Conservation (phyloP, 257 asterid genomes). For the Przewalskia tangutica region DNA sequence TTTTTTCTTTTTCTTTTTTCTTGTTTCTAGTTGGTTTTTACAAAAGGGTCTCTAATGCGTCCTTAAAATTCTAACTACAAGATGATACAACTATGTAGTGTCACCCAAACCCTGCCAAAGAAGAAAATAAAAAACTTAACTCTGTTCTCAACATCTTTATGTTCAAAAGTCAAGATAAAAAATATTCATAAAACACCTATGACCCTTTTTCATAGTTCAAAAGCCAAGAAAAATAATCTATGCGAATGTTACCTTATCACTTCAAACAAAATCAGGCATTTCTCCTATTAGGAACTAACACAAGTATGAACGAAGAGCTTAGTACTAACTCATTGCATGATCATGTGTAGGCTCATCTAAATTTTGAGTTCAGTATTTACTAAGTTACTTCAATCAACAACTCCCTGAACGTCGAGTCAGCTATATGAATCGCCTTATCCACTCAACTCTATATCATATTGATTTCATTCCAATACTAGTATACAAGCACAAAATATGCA, state of each 20-base stretch:
- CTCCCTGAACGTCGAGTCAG: neutral
- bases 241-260: neutral
- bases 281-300: neutral
- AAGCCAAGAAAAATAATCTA: neutral
- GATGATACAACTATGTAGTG: constrained; percentile 10
- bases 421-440: neutral
- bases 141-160: neutral
- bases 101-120: constrained; percentile 73
- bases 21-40: constrained; percentile 3
- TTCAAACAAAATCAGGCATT: neutral
- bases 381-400: neutral
- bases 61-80: constrained; percentile 4
- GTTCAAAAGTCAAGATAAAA: neutral
- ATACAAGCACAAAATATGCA: neutral
- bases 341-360: neutral
- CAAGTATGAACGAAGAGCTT: neutral
- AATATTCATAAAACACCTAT: neutral
- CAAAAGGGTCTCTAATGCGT: constrained; percentile 15
- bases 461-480: neutral
- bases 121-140: neutral
- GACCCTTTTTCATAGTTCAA: neutral
- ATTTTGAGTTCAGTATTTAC: neutral
- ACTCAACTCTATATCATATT: neutral
- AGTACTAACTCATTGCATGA: neutral
- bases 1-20: neutral